phyloP scores from a whole-genome alignment of 169 alveolate genomes.

The Babesia bigemina region DNA sequence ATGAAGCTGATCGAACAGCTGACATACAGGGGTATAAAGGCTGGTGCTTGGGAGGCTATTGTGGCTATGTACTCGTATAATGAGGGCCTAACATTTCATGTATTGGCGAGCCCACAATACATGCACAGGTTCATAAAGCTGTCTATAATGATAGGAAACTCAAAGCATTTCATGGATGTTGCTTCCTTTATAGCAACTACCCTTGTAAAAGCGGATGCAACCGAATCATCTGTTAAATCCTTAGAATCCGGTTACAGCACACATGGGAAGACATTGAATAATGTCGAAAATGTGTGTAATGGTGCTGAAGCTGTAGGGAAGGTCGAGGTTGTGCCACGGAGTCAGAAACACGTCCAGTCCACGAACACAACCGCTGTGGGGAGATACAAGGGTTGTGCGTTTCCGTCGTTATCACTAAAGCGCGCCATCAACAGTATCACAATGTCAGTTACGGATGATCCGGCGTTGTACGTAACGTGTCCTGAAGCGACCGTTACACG shows the following conservation, averaged over 20 bases:
- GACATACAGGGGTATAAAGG: conserved; percentile 46
- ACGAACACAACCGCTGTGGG: not conserved
- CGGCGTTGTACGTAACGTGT: not conserved
- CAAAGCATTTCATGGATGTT: conserved; percentile 26
- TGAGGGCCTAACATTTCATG: conserved; percentile 41
- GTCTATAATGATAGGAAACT: conserved; percentile 34
- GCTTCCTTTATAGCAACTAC: conserved; percentile 19
- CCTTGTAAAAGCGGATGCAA: not conserved
- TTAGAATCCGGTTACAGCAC: not conserved
- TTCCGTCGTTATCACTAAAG: not conserved
- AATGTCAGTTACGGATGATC: not conserved
- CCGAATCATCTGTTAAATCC: not conserved
- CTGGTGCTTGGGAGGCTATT: conserved; percentile 56
- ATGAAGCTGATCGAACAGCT: conserved; percentile 55
- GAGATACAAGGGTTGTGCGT: not conserved
- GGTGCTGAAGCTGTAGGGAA: too few species aligned
- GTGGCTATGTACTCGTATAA: conserved; percentile 55
- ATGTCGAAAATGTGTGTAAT: not conserved
- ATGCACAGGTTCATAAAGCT: conserved; percentile 64
- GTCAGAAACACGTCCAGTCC: not conserved
- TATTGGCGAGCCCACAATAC: conserved; percentile 47
- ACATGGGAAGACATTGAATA: not conserved
- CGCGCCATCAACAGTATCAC: not conserved
- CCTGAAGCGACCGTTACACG: not conserved
- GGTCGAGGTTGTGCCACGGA: not conserved